Evolutionary conservation across 768 basidiomycete species (phyloP).

Genomic region (Lactarius quietus): DNA sequence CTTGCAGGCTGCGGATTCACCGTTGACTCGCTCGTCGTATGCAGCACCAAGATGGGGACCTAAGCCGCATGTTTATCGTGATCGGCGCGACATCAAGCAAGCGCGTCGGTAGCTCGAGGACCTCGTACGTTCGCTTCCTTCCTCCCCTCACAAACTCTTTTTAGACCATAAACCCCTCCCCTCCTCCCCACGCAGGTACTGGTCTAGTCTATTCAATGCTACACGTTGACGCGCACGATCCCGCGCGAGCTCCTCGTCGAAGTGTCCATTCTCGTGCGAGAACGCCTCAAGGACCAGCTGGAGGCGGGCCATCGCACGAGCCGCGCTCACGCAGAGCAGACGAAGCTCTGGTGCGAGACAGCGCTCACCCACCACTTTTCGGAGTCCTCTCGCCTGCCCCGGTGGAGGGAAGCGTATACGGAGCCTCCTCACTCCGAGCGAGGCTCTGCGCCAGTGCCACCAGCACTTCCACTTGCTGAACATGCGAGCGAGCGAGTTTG

Average conservation of each 20-base stretch:
- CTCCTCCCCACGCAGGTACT: slow-evolving; percentile 62
- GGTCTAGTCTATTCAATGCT: slow-evolving; percentile 98
- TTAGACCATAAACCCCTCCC: too few species aligned
- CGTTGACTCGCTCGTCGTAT: slow-evolving; percentile 97
- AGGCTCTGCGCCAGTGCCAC: slow-evolving; percentile 94
- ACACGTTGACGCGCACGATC: slow-evolving; percentile 89
- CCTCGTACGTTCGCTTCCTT: slow-evolving; percentile 56
- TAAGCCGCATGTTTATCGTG: slow-evolving; percentile 98
- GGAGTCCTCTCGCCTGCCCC: slow-evolving; percentile 41
- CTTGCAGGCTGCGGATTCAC: slow-evolving; percentile 97
- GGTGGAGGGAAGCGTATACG: background rate
- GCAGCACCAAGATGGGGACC: slow-evolving; percentile 94
- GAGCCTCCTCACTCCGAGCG: slow-evolving; percentile 49
- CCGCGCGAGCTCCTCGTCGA: slow-evolving; percentile 94
- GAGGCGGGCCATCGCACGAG: slow-evolving; percentile 80
- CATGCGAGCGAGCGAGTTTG: too few species aligned
- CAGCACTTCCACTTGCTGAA: slow-evolving; percentile 86
- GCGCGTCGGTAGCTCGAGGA: slow-evolving; percentile 95
- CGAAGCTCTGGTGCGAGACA: slow-evolving; percentile 71
- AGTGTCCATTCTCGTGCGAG: slow-evolving; percentile 94
- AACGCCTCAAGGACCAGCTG: slow-evolving; percentile 92
- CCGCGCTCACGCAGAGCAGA: slow-evolving; percentile 38
- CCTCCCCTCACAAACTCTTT: background rate
- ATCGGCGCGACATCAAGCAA: slow-evolving; percentile 93
- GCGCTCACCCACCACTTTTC: slow-evolving; percentile 77